Evolutionary conservation across 75 land plant genomes (phyloP), one percentile per base, ranked within the genome.

Genomic region (Cupressus sempervirens): DNA sequence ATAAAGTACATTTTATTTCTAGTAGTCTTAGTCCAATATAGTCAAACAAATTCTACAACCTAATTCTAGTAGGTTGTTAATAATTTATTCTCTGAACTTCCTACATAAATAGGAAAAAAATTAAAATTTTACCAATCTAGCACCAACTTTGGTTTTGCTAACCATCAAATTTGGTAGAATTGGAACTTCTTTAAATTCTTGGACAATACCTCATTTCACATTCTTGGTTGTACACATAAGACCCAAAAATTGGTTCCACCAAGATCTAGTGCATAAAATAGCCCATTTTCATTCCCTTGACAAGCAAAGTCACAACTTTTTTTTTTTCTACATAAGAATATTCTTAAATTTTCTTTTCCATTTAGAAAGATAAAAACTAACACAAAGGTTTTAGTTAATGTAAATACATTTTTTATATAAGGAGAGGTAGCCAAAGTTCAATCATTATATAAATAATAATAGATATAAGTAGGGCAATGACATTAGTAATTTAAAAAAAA

Each of bases 181-280:
- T 23, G 94, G 86, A 46, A 85, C 94, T 76, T 91, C 90, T 38
- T 86, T 86, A 79, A 56, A n/a, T n/a, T n/a, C n/a, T n/a, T n/a
- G n/a, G n/a, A n/a, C n/a, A n/a, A n/a, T n/a, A n/a, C n/a, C n/a
- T n/a, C n/a, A n/a, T n/a, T n/a, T n/a, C n/a, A n/a, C n/a, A 88
- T 76, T 93, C 94, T 58, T 88, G 85, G 68, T 80, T 92, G 94
- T 1, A 90, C 89, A 73, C 94, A 83, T 65, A 93, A 30, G 12
- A 91, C 95, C 18, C 94, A 88, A 70, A 93, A 93, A 84, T 93
- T 93, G 56, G 95, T 93, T 23, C 95, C 95, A 52, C 95, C 95
- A 80, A 93, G 92, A 77, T 93, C 95, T 84, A 93, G 82, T 16
- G 94, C 95, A 87, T 93, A 93, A 67, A 86, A 93, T 6, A 89